phyloP scores from a whole-genome alignment of 1,284 basidiomycete genomes.

The Microbotryum saponariae region DNA sequence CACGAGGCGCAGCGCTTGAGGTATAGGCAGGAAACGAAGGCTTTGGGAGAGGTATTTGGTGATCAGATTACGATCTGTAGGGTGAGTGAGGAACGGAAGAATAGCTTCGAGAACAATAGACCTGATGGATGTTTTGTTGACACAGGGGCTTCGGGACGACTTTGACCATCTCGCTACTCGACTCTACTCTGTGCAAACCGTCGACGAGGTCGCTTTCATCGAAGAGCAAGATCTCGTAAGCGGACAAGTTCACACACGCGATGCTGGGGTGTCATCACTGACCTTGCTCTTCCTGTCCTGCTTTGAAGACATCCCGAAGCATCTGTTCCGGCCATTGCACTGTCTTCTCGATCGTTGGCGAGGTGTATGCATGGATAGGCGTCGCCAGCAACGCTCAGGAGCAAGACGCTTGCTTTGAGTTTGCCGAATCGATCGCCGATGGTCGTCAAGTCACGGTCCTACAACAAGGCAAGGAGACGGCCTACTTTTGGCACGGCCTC shows the following conservation, averaged over 20 bases:
- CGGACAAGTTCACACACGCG: background rate
- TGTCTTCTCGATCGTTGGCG: conserved; percentile 13
- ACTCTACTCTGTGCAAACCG: conserved; percentile 8
- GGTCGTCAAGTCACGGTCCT: conserved; percentile 9
- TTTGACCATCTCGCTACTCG: conserved; percentile 24
- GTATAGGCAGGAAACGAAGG: conserved; percentile 7
- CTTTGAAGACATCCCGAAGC: conserved; percentile 5
- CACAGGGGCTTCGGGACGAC: conserved; percentile 14
- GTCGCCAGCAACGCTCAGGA: conserved; percentile 13
- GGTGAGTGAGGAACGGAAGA: conserved; percentile 1
- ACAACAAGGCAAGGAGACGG: conserved; percentile 18
- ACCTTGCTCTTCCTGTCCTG: background rate
- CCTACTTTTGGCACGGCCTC: conserved; percentile 20
- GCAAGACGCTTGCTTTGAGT: conserved; percentile 14
- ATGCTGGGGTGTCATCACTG: background rate
- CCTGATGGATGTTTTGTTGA: background rate
- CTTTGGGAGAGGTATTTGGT: conserved; percentile 18
- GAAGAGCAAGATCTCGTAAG: conserved; percentile 20
- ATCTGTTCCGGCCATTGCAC: conserved; percentile 22
- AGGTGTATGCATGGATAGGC: conserved; percentile 28
- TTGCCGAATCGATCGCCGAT: conserved; percentile 24
- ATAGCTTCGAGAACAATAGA: too few relatives aligned
- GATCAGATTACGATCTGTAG: conserved; percentile 22
- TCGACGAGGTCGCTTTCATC: conserved; percentile 12
- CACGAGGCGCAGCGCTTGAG: background rate